Base-by-base conservation (phyloP, 2,329 filamentous ascomycete genomes). In the Paradendryphiella salina region DNA sequence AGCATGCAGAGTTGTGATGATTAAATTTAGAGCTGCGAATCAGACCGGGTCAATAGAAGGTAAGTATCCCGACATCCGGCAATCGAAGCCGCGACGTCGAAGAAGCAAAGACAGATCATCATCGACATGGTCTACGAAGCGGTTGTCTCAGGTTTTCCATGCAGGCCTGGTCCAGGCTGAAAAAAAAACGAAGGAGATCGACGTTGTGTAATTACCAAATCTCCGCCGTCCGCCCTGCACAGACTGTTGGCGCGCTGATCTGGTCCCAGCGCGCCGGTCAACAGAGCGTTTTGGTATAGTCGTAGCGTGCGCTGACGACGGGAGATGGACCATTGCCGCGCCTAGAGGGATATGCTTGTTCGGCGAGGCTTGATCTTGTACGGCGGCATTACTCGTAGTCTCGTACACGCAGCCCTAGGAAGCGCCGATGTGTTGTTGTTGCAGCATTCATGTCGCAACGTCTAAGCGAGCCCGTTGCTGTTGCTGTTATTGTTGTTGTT, bases 291-390 rank as follows among this genome's bases (percentile, higher is more conserved):
- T 40, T 52, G 52, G 51, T 57, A 53, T 42, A 39, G 15, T 40
- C 42, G 42, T 57, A 54, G 56, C 59, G 53, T 60, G 55, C 45
- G 36, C 47, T 38, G 36, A 40, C 28, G 31, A 40, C 53, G 59
- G 59, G 51, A 54, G 50, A 56, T 44, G 53, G 46, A 46, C 63
- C 61, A 59, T 41, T 46, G 47, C 61, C 61, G 58, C 63, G 58
- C 15, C 46, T 23, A 49, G 48, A 50, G 55, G 60, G 41, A 42
- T 33, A 56, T 60, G 61, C 59, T 52, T 57, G 59, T 38, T 26
- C 17, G 21, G 31, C 20, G 33, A 46, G 38, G 33, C 35, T 49
- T 49, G 45, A 49, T 38, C 46, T 52, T 35, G 48, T 44, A 43
- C 33, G 46, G 21, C n/a, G 38, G 28, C 52, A 51, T 41, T 38